phyloP scores from a whole-genome alignment of 108 stramenopile genomes.

The Chaetoceros tenuissimus region DNA sequence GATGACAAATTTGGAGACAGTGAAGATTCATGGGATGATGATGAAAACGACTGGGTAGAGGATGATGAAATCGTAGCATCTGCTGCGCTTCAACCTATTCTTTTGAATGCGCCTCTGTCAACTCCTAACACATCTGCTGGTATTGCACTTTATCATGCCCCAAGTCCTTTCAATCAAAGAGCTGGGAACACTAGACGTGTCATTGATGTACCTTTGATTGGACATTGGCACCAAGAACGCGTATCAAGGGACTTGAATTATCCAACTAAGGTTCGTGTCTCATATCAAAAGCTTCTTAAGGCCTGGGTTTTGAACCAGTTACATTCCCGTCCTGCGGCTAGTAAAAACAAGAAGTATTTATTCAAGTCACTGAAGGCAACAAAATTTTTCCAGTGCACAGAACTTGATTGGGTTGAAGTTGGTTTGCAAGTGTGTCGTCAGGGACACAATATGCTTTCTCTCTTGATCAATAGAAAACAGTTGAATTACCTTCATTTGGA shows the following conservation, averaged over 20 bases:
- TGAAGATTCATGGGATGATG: constrained; percentile 14
- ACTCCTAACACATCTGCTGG: constrained; percentile 76
- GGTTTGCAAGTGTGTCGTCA: constrained; percentile 97
- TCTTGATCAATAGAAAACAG: constrained; percentile 97
- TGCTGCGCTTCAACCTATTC: constrained; percentile 39
- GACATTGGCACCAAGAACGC: constrained; percentile 89
- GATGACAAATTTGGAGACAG: constrained; percentile 35
- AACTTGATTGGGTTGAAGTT: constrained; percentile 99
- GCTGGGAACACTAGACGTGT: constrained; percentile 90
- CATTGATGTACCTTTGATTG: constrained; percentile 94
- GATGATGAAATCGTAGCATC: constrained; percentile 47
- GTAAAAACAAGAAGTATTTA: constrained; percentile 85
- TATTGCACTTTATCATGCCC: constrained; percentile 94
- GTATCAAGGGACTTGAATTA: constrained; percentile 84
- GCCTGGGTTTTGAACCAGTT: constrained; percentile 95
- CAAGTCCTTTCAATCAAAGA: constrained; percentile 91
- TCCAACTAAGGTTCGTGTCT: constrained; percentile 97
- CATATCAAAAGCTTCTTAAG: constrained; percentile 98
- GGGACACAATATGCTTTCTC: constrained; percentile 98
- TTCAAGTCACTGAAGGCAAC: constrained; percentile 97
- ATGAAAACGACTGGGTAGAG: constrained; percentile 29
- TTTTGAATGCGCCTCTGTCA: constrained; percentile 46
- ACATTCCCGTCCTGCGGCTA: constrained; percentile 81
- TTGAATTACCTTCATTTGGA: constrained; percentile 99
- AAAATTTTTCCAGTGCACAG: constrained; percentile 99